phyloP scores from a whole-genome alignment of 805 yeast species.

The Torulaspora maleeae region DNA sequence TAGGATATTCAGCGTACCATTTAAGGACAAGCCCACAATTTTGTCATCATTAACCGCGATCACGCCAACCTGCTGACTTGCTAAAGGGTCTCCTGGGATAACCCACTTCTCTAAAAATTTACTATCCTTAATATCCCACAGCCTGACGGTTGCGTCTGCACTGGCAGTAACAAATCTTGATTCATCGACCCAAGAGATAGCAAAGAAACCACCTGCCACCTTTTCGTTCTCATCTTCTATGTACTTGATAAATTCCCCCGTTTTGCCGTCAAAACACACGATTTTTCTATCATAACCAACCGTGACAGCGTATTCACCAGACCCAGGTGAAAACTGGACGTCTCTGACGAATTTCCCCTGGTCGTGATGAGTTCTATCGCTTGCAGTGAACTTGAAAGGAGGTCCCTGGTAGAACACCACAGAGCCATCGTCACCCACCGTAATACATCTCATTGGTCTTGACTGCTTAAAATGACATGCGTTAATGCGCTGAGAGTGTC shows the following conservation, averaged over 20 bases:
- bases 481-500: slow-evolving; percentile 79
- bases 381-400: slow-evolving; percentile 79
- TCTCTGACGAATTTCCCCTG: slow-evolving; percentile 66
- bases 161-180: slow-evolving; percentile 68
- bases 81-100: slow-evolving; percentile 41
- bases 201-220: slow-evolving; percentile 79
- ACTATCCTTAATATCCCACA: slow-evolving; percentile 51
- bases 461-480: slow-evolving; percentile 79
- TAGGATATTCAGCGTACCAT: slow-evolving; percentile 68
- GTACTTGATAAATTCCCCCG: slow-evolving; percentile 66
- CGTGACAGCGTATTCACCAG: slow-evolving; percentile 61
- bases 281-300: slow-evolving; percentile 83
- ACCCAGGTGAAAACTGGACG: slow-evolving; percentile 71
- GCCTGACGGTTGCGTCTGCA: slow-evolving; percentile 72
- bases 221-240: slow-evolving; percentile 38
- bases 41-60: slow-evolving; percentile 50
- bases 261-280: slow-evolving; percentile 77
- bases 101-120: slow-evolving; percentile 48
- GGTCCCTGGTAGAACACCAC: slow-evolving; percentile 86
- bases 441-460: slow-evolving; percentile 90
- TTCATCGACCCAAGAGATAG: slow-evolving; percentile 60
- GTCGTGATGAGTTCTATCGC: slow-evolving; percentile 68
- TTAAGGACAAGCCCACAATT: slow-evolving; percentile 61
- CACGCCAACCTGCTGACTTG: slow-evolving; percentile 76
- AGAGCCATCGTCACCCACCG: slow-evolving; percentile 85